Conservation (phyloP, 352 stramenopile species). For the Globisporangium polare region DNA sequence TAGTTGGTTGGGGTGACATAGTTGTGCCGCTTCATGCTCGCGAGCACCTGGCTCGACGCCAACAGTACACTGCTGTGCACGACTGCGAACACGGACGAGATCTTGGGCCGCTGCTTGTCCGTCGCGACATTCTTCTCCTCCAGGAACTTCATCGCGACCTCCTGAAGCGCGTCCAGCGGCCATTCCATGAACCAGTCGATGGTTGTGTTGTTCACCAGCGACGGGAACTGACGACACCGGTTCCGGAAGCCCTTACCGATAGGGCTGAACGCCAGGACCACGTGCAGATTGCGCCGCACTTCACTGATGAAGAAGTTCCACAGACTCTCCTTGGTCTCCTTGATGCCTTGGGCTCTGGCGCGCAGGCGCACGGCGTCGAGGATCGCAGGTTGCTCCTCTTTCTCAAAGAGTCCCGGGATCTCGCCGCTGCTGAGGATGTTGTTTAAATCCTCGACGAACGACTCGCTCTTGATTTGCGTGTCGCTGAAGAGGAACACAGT, state of each 20-base stretch:
- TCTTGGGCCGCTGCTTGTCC: slow-evolving; percentile 72
- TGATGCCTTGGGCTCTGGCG: slow-evolving; percentile 61
- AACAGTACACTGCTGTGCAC: slow-evolving; percentile 88
- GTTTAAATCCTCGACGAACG: slow-evolving; percentile 92
- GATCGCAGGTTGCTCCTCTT: slow-evolving; percentile 86
- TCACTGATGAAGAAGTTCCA: slow-evolving; percentile 93
- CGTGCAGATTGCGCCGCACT: slow-evolving; percentile 88
- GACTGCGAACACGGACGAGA: slow-evolving; percentile 86
- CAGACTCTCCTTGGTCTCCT: slow-evolving; percentile 87
- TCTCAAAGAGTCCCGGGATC: slow-evolving; percentile 90
- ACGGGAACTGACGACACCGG: slow-evolving; percentile 87
- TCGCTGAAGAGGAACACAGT: slow-evolving; percentile 93
- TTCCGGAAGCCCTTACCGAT: slow-evolving; percentile 88
- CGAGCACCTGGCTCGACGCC: slow-evolving; percentile 77
- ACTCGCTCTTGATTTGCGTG: slow-evolving; percentile 93
- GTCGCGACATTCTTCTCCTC: slow-evolving; percentile 80
- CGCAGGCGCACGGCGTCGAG: slow-evolving; percentile 79
- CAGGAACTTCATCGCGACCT: slow-evolving; percentile 92
- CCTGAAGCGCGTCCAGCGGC: slow-evolving; percentile 89
- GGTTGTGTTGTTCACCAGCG: slow-evolving; percentile 93
- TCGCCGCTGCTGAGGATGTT: slow-evolving; percentile 91
- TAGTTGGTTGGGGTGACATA: slow-evolving; percentile 95
- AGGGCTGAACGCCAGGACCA: slow-evolving; percentile 91
- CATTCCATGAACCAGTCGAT: slow-evolving; percentile 95
- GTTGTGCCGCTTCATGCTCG: slow-evolving; percentile 91